Conservation (phyloP, 306 rosid genomes). For the Ormosia semicastrata region DNA sequence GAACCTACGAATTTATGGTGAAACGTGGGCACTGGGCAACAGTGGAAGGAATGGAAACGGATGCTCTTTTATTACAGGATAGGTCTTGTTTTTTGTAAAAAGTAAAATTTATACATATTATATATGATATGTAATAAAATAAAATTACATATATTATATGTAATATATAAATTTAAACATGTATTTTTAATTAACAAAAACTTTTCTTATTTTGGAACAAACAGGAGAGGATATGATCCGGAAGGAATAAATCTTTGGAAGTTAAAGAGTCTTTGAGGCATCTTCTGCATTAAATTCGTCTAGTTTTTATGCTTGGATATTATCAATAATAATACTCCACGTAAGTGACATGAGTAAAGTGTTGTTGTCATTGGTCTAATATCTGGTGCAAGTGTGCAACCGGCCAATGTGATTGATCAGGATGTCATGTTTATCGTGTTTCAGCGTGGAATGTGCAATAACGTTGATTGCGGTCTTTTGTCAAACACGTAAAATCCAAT, state of each 20-base stretch:
- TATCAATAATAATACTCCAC: constrained; percentile 1
- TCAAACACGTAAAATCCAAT: neutral
- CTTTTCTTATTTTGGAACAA: too few species aligned
- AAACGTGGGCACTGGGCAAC: constrained; percentile 1
- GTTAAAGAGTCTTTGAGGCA: constrained; percentile 18
- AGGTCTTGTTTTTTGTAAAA: too few species aligned
- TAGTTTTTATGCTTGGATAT: neutral
- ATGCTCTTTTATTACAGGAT: too few species aligned
- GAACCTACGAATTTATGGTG: neutral
- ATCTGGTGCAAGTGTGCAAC: neutral
- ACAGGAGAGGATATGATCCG: too few species aligned
- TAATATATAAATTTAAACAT: too few species aligned
- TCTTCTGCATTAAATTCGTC: neutral
- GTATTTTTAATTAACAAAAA: too few species aligned
- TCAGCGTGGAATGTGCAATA: neutral
- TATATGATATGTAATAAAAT: too few species aligned
- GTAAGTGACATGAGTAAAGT: neutral
- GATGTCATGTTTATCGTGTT: neutral
- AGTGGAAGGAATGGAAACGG: too few species aligned
- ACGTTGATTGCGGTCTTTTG: neutral
- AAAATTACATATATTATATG: too few species aligned
- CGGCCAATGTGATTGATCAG: neutral
- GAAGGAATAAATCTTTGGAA: constrained; percentile 22
- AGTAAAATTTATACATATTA: too few species aligned
- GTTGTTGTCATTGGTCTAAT: neutral